Base-by-base conservation (phyloP, 306 rosid species). In the Prunus davidiana region DNA sequence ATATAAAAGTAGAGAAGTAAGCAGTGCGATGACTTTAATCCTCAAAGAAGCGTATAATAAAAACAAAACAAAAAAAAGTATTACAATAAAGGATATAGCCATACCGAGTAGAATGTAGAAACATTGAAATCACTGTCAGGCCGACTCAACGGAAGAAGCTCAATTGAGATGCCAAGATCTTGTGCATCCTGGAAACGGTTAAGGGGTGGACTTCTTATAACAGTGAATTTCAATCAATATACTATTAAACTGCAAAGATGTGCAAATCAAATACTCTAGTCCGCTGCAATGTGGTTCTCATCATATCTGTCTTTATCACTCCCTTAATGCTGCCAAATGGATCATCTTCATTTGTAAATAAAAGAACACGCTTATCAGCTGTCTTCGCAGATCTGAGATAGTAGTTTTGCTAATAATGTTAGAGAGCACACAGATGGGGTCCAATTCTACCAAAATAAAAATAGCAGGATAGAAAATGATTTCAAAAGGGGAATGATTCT, bases 321-420 rank as follows among this genome's bases (percentile, higher is more conserved):
- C 93, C 96, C 78, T 82, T 86, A 51, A 89, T 73, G 75, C 75
- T 78, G 73, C 96, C 91, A 85, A 94, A 94, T 73, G 98, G 98
- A 88, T 94, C 95, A 72, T 94, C 97, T 79, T 94, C 95, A 76
- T 94, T 92, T 76, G 98, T 94, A 76, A 92, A 92, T 77, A 94
- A 55, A 76, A 94, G 96, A 19, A 94, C 81, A 69, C 97, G 96
- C 72, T 94, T 94, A 67, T 92, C 90, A 38, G 86, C 89, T 4
- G 90, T 84, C 88, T 88, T 92, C 65, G 80, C 84, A 34, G 96
- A 90, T 82, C 98, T 94, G 93, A 77, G 71, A 90, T 50, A 67
- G 68, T 27, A 45, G 52, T 22, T 74, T 63, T 64, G 64, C 52
- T 24, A 69, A 7, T 22, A 65, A 78, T 77, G 71, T 57, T 67